These are phyloP conservation scores for Coleophoma cylindrospora DNA, from an alignment of 2,329 filamentous ascomycete species.

Conservation along the genomic window DNA sequence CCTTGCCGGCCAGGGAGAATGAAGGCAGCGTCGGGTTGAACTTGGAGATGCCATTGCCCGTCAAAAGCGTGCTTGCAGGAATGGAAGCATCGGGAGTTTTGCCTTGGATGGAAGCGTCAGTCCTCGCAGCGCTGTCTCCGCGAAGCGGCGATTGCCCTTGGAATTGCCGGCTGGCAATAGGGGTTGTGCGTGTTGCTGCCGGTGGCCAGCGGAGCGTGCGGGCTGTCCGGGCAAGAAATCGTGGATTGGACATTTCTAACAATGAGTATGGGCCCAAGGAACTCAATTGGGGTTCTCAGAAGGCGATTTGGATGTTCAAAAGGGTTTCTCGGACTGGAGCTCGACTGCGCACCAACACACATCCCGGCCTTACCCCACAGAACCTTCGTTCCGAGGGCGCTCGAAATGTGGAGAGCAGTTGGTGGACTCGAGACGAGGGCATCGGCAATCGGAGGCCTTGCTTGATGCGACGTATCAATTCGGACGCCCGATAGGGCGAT, in stretches of 20 bases:
- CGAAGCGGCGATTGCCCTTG: background rate
- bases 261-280: background rate
- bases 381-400: background rate
- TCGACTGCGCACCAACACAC: background rate
- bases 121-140: background rate
- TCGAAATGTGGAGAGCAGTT: background rate
- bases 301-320: no score
- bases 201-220: background rate
- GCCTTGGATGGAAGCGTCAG: background rate
- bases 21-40: conserved; percentile 78
- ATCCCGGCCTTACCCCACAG: background rate
- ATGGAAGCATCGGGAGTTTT: conserved; percentile 39
- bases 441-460: background rate
- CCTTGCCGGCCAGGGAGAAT: conserved; percentile 78
- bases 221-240: background rate
- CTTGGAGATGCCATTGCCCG: conserved; percentile 71
- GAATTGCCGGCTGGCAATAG: background rate
- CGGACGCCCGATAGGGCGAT: no score
- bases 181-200: background rate
- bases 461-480: no score
- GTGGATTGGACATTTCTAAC: background rate
- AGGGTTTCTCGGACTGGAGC: no score
- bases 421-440: background rate
- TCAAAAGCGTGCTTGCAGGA: conserved; percentile 62
- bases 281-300: no score